phyloP scores from a whole-genome alignment of 441 rosid species.

The Adansonia gregorii region DNA sequence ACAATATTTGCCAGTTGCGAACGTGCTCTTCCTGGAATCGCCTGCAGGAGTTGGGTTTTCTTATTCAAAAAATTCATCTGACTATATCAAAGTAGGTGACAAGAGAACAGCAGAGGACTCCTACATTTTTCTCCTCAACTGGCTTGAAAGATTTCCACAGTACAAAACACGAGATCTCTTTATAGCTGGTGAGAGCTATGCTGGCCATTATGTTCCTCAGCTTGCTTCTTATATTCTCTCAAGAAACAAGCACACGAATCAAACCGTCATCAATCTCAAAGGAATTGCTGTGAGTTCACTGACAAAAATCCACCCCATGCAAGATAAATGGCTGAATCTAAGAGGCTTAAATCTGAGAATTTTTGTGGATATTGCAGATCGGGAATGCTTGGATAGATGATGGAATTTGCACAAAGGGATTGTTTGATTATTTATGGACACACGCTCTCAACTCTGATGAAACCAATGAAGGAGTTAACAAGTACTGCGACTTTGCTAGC shows the following conservation, averaged over 20 bases:
- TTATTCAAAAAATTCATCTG: constrained; percentile 38
- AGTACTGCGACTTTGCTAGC: constrained; percentile 26
- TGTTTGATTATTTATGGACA: constrained; percentile 32
- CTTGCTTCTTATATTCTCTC: constrained; percentile 39
- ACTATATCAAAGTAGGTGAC: constrained; percentile 32
- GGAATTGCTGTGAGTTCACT: constrained; percentile 39
- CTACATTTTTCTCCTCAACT: constrained; percentile 38
- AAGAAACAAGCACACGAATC: constrained; percentile 31
- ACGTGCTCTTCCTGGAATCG: constrained; percentile 44
- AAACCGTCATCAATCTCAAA: constrained; percentile 38
- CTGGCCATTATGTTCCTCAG: constrained; percentile 48
- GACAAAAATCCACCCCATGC: not conserved
- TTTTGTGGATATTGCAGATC: constrained; percentile 30
- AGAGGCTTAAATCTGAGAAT: not conserved
- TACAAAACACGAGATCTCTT: constrained; percentile 42
- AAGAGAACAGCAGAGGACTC: constrained; percentile 36
- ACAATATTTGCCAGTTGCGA: constrained; percentile 32
- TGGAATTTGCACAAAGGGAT: constrained; percentile 3
- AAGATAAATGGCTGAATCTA: not conserved
- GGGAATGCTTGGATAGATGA: constrained; percentile 46
- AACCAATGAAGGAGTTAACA: constrained; percentile 28
- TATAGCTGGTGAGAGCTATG: constrained; percentile 49
- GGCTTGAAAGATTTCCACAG: constrained; percentile 49
- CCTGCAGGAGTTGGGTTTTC: constrained; percentile 51
- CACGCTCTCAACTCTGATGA: constrained; percentile 44